Base-by-base conservation (phyloP, 1,284 basidiomycete genomes). In the Spongispora temasekensis region DNA sequence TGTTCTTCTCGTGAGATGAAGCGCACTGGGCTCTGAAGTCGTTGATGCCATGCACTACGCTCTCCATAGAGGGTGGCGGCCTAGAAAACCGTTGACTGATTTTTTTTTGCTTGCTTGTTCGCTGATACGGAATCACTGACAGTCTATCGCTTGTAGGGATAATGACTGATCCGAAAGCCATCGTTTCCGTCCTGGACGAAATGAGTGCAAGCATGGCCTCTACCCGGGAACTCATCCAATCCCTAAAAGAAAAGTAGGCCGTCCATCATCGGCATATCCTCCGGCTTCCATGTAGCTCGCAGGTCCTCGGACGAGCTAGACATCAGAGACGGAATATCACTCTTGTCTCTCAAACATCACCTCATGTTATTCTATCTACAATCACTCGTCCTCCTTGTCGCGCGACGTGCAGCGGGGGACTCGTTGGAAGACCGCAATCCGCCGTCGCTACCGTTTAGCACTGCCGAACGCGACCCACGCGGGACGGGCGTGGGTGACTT, bases 31-130 rank as follows among this genome's bases (percentile, higher is more conserved):
- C 90, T 93, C 90, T 90, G 91, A 92, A 3, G 44, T 44, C 57
- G 59, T 71, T 80, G 89, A 87, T 87, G 91, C 78, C 68, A 88
- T 78, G 90, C 90, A 90, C 77, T 87, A 91, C 87, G 83, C 84
- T 87, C 81, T 65, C 60, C 5, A 69, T 23, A 17, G 65, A 68
- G 81, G 82, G 86, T 81, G 87, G 89, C 90, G 89, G 90, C 89
- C 81, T 92, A 91, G 89, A 92, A 92, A 91, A 82, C 90, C 90
- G 90, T 91, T 87, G 78, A 87, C 90, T 91, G 90, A 93, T 71
- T 60, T 5, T 10, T 46, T 46, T 46, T 10, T n/a, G n/a, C n/a
- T 46, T 48, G 25, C 10, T 12, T 46, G 44, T 46, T 27, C 17
- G 9, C 17, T n/a, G n/a, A n/a, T n/a, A n/a, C n/a, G n/a, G n/a